A percentile compares a stretch with the other conserved stretches of the same genome.
Conservation (phyloP, 1,139 yeast species). For the Meyerozyma athensensis region DNA sequence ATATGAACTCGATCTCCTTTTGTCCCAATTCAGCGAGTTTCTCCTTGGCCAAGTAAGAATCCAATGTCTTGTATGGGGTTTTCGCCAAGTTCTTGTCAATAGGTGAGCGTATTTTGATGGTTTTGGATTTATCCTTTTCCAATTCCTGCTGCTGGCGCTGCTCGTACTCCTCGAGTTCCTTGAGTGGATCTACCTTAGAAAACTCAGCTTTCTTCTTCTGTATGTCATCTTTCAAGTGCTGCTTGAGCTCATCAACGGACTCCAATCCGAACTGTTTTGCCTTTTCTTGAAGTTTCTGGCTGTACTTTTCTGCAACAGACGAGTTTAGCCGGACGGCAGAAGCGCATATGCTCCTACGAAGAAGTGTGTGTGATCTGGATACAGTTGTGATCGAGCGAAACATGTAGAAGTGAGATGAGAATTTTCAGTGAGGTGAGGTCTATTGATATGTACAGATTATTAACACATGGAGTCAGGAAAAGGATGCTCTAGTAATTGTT, state of each 20-base stretch:
- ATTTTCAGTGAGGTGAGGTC: neutral
- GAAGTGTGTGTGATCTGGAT: neutral
- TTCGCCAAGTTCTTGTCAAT: slow-evolving; percentile 41
- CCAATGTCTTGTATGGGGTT: slow-evolving; percentile 65
- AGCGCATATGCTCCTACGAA: neutral
- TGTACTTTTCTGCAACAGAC: slow-evolving; percentile 15
- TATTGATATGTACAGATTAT: no score
- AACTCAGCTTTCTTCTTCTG: slow-evolving; percentile 52
- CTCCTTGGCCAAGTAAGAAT: slow-evolving; percentile 64
- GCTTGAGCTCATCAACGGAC: slow-evolving; percentile 59
- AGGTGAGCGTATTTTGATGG: slow-evolving; percentile 38
- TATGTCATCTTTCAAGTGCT: slow-evolving; percentile 57
- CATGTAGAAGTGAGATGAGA: neutral
- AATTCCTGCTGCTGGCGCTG: slow-evolving; percentile 27
- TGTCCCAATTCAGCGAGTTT: slow-evolving; percentile 54
- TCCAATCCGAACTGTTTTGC: slow-evolving; percentile 35
- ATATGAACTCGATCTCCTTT: slow-evolving; percentile 71
- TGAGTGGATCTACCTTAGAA: slow-evolving; percentile 63
- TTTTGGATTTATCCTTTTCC: slow-evolving; percentile 23
- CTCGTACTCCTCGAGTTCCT: slow-evolving; percentile 59
- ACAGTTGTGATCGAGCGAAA: neutral
- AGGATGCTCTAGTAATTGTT: no score
- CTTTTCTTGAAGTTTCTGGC: slow-evolving; percentile 29
- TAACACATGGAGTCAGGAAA: no score
- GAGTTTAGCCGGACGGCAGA: neutral